phyloP scores from a whole-genome alignment of 345 rosid species.

The Populus pruinosa region DNA sequence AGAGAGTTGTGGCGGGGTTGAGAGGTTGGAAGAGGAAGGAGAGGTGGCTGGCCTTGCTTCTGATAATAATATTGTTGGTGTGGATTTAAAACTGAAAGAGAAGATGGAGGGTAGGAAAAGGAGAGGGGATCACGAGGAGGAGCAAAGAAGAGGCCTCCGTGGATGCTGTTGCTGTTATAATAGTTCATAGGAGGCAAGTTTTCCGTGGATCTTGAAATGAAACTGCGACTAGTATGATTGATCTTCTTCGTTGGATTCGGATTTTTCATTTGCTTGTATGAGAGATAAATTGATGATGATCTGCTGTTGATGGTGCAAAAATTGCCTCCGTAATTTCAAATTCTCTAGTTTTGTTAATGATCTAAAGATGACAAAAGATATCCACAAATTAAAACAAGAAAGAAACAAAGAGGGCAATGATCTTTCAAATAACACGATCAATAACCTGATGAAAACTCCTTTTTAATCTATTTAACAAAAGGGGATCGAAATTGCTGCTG shows the following conservation, averaged over 20 bases:
- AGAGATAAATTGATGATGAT: conserved; percentile 27
- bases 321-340: conserved; percentile 38
- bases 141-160: conserved; percentile 31
- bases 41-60: conserved; percentile 45
- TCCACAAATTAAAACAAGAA: neutral
- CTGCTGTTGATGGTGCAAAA: conserved; percentile 31
- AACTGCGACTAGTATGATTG: conserved; percentile 18
- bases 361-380: neutral
- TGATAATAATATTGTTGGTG: conserved; percentile 1
- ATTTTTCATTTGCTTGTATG: conserved; percentile 38
- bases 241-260: conserved; percentile 36
- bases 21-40: conserved; percentile 57
- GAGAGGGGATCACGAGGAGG: conserved; percentile 37
- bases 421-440: conserved; percentile 45
- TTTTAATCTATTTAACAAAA: no score
- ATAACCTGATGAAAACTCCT: conserved; percentile 16
- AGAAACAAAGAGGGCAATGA: conserved; percentile 22
- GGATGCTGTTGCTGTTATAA: conserved; percentile 12
- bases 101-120: conserved; percentile 25
- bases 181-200: conserved; percentile 33
- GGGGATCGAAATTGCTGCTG: neutral
- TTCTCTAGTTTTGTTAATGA: neutral
- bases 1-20: conserved; percentile 31
- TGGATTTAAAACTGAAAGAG: conserved; percentile 4
- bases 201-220: conserved; percentile 35